phyloP scores from a whole-genome alignment of 2,329 filamentous ascomycete species.

The Cryphonectria parasitica region DNA sequence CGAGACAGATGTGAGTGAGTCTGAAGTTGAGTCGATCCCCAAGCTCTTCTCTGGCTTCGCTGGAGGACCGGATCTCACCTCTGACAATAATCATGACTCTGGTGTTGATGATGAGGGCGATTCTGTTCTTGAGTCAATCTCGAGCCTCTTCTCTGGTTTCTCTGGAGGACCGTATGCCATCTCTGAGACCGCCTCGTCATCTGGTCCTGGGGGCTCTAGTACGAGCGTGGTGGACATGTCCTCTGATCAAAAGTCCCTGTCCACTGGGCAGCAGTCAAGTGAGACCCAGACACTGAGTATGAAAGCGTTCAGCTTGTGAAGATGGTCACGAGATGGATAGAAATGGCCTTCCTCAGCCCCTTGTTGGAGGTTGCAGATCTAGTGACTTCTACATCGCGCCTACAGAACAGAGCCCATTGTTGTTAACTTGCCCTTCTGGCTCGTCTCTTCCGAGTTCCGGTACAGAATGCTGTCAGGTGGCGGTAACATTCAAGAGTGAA shows the following conservation, averaged over 20 bases:
- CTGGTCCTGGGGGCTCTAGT: background rate
- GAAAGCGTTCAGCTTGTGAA: background rate
- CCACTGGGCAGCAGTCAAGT: background rate
- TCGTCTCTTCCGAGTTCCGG: no score
- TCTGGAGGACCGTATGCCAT: background rate
- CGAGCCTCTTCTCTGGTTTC: background rate
- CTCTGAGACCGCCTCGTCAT: background rate
- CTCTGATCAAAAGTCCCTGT: background rate
- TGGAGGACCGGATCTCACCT: background rate
- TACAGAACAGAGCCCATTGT: background rate
- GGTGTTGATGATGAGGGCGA: background rate
- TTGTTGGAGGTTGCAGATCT: background rate
- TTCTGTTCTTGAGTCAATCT: background rate
- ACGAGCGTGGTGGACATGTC: background rate
- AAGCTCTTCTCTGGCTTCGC: background rate
- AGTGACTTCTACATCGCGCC: background rate
- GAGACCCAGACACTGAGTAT: background rate
- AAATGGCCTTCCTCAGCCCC: background rate
- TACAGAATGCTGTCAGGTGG: background rate
- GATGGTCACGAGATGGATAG: background rate
- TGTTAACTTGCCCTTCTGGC: no score
- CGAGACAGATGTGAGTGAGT: background rate
- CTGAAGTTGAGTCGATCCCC: background rate
- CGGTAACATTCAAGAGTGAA: background rate
- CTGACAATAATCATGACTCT: background rate